Evolutionary conservation across 805 yeast species (phyloP), one percentile per base, ranked within the genome.

Genomic region (Priceomyces carsonii): DNA sequence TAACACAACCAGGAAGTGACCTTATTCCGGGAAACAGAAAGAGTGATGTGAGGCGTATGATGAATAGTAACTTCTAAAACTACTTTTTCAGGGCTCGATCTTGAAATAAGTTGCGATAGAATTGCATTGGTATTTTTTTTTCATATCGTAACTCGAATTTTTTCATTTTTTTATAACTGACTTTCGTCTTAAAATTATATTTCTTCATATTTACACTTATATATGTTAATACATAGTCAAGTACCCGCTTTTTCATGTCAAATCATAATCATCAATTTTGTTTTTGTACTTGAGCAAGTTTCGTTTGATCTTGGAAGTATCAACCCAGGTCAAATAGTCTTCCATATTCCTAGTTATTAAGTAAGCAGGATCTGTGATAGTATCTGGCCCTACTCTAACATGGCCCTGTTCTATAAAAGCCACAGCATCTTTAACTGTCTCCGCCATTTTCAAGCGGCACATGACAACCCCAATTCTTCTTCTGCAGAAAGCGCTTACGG

Each of bases 291-390:
- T 85, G 64, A 90, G 79, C 40, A 91, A 79, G 48, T 87, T 88
- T 53, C 84, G 76, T 72, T 85, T 90, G 62, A 95, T 90, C 82
- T 93, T 95, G 48, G 95, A 83, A 26, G 82, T 76, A 53, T 93
- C 97, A n/a, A 86, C 93, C 99, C 99, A 93, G 3, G 99, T 93
- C 49, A 93, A 73, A 60, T 88, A 93, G 60, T 93, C 99, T 58
- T 93, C 99, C 85, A 93, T 74, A 50, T 80, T 87, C 56, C 96
- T 76, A 2, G 97, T 91, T 4, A 93, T 93, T 50, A 95, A 69
- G 57, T 82, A 91, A 0, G 98, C 96, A 3, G 98, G 95, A 59
- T 93, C 99, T 1, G 96, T 90, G 28, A 95, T 82, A 18, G 95
- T 83, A 55, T 88, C 85, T 8, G 98, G 98, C 0, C 99, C 99